Base-by-base conservation (phyloP, 1,284 basidiomycete genomes). In the Rhodotorula glutinis region DNA sequence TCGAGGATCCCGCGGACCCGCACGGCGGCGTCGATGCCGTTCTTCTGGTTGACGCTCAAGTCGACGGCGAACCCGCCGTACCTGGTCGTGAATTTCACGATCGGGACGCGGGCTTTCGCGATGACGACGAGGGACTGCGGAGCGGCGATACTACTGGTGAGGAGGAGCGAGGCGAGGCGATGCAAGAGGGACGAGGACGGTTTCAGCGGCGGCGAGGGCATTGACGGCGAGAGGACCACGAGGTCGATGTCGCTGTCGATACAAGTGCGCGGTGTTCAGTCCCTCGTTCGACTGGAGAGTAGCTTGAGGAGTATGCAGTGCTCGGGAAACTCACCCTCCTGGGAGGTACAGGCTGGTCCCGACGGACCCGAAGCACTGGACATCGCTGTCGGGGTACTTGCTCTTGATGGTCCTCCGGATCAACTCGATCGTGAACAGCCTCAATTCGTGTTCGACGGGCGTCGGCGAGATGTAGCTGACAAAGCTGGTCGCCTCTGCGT, bases 301-400 rank as follows among this genome's bases (percentile, higher is more conserved):
- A 44, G 19, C 30, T 33, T n/a, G 47, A 25, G 57, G 51, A 56
- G 5, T 41, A n/a, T 1, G 81, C 88, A 76, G 77, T n/a, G n/a
- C n/a, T 38, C 33, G 33, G 7, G 33, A 38, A 11, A 94, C 92
- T 44, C 43, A 44, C 43, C 93, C 95, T 69, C 86, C 83, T 2
- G 95, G 95, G 19, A 98, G 83, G 79, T 99, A 99, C 33, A 98
- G 82, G 76, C 92, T 91, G 16, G 95, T 99, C 76, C 90, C 88
- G 77, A 90, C 96, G 75, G 90, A 92, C 23, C 95, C 95, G 78
- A 98, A 99, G 0, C 93, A 88, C 62, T 85, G 80, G 9, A 98
- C 88, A 49, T 85, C 80, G 14, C 93, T 92, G 74, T 95, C 91
- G 0, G 87, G 85, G 81, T 91, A 97, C 30, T 82, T 79, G 27